Base-by-base conservation (phyloP, 169 alveolate species). In the Eimeria necatrix region DNA sequence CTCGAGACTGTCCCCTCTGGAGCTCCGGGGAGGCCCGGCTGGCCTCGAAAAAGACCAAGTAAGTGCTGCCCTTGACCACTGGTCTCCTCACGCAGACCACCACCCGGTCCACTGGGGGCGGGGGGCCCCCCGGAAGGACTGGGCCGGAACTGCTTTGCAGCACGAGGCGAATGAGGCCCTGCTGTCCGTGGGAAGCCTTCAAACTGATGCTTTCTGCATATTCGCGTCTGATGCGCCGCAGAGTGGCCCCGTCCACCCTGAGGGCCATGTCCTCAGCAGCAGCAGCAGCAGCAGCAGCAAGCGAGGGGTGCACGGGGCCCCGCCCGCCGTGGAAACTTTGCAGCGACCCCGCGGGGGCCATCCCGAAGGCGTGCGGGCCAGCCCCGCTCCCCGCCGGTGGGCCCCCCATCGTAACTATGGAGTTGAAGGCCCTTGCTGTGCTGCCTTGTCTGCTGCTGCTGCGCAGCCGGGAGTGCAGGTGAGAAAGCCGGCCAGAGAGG, bases 51-150 rank as follows among this genome's bases (percentile, higher is more conserved):
- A 85, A 85, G 52, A 85, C 61, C 24, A 85, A 5, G 61, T 59
- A 85, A 56, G 93, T 85, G 80, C 93, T 85, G 4, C 93, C 93
- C 22, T 46, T 70, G 59, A 85, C 64, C 6, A 85, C 61, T 5
- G 41, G 68, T 20, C 64, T 56, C 48, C 93, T 9, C 64, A 85
- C 93, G 46, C 80, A 85, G 53, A 85, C 93, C 32, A 61, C 68
- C 56, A 85, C 81, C 24, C 93, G 93, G 20, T 32, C 93, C 41
- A 46, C 76, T 4, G 78, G 18, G 41, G n/a, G 22, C 64, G 93
- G 81, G 22, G 78, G 53, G 9, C 76, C 76, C 76, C 76, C 76
- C 18, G 14, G 76, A 20, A 64, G 41, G 41, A n/a, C 41, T 9
- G 41, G 41, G 9, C 76, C 76, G 8, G 76, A 5, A 24, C 14